Base-by-base conservation (phyloP, 2,329 filamentous ascomycete species). In the Botryotinia globosa region DNA sequence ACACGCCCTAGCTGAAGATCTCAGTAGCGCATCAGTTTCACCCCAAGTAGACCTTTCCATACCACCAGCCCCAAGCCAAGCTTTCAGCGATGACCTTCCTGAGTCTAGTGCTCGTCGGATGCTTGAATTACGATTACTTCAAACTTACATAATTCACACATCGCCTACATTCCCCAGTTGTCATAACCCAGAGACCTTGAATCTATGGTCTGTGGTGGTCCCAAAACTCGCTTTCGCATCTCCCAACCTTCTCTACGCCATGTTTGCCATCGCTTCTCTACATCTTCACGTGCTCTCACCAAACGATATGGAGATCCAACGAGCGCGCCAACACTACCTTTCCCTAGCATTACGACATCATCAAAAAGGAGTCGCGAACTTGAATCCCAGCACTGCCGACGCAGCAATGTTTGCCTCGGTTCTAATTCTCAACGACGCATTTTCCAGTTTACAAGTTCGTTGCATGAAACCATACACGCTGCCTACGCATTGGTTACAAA, bases 91-190 rank as follows among this genome's bases (percentile, higher is more conserved):
- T 32, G 54, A 74, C 32, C 32, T 74, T 16, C 74, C 69, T 14
- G 74, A 76, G 51, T 65, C 72, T 37, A 74, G 48, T 69, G 54
- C 58, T 39, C 66, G 75, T 34, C 74, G 75, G 25, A 51, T 74
- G 44, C 68, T 76, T 22, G 75, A 76, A 54, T 74, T 75, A 20
- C 65, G 66, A n/a, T 72, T 76, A 10, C 68, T 75, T n/a, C 73
- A 75, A 44, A 74, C 72, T 14, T 76, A 73, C 44, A 68, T 73
- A 42, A 39, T 59, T 34, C 48, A 73, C 34, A 76, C 74, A 16
- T 65, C 66, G 42, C 48, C 58, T 14, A 74, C 74, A 16, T 67
- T 72, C 34, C 45, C 72, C 8, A 68, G 69, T 34, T 66, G 39
- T 22, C 74, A 74, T 34, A 66, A 63, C 18, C 42, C 68, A 6